Conservation (phyloP, 2,329 filamentous ascomycete genomes). For the Cladophialophora exuberans region DNA sequence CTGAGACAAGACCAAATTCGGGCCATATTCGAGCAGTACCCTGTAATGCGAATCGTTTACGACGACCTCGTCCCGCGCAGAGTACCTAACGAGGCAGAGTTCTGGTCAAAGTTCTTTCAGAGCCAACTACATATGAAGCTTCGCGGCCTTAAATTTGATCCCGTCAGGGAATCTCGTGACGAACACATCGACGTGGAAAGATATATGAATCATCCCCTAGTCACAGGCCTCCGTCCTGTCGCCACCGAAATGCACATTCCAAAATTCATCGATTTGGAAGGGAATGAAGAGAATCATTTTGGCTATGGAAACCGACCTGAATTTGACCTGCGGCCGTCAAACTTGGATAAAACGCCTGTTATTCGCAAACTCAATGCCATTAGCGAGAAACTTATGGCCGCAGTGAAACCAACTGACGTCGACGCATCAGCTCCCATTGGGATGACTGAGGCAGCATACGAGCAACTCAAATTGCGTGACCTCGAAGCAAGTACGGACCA, state of each 20-base stretch:
- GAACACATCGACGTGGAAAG: conserved; percentile 50
- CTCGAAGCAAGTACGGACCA: conserved; percentile 74
- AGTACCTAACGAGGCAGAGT: conserved; percentile 67
- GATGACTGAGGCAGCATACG: conserved; percentile 73
- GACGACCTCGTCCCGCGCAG: conserved; percentile 84
- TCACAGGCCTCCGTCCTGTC: conserved; percentile 48
- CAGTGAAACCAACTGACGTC: conserved; percentile 78
- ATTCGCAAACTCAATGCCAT: conserved; percentile 86
- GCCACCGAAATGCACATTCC: conserved; percentile 69
- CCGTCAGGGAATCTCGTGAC: conserved; percentile 72
- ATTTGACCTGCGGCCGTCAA: conserved; percentile 80
- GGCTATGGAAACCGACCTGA: conserved; percentile 86
- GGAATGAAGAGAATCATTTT: conserved; percentile 93
- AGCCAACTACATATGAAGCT: conserved; percentile 89
- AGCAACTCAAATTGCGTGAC: conserved; percentile 77
- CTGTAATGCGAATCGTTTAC: conserved; percentile 85
- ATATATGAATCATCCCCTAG: conserved; percentile 76
- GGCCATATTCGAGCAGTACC: conserved; percentile 90
- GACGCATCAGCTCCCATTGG: conserved; percentile 67
- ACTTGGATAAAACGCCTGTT: conserved; percentile 79
- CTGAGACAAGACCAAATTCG: conserved; percentile 91
- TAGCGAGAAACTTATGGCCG: conserved; percentile 90
- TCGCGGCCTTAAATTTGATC: conserved; percentile 82
- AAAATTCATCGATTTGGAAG: conserved; percentile 87
- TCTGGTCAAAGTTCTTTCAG: conserved; percentile 94